Evolutionary conservation across 1,284 basidiomycete species (phyloP), one percentile per base, ranked within the genome.

Genomic region (Nidula niveotomentosa): DNA sequence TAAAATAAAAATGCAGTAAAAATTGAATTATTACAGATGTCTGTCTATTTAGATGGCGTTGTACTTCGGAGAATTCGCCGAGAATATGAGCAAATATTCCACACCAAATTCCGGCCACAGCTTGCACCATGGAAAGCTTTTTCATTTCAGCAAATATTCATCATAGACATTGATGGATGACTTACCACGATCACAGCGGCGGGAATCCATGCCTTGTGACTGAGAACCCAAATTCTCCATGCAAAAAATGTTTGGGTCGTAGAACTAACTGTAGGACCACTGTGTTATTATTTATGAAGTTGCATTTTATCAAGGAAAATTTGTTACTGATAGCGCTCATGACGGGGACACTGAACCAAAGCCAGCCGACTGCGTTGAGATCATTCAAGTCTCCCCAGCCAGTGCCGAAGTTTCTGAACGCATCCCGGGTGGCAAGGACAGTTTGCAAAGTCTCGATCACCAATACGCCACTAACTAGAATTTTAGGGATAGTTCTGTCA

Each of bases 241-340:
- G 62, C 60, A 48, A 59, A 69, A 58, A 69, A 71, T 2, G 65
- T 51, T 48, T 71, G 69, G 4, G 61, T 62, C 15, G 57, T 52
- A 43, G 56, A 58, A 48, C 62, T 64, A 45, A 68, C 66, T 68
- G 48, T 17, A 43, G 1, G 13, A 57, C 65, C 30, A 6, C 30
- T 30, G 30, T 1, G 6, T 30, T 6, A 30, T 30, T 6, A 30
- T 6, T 30, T 30, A 30, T 30, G 30, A 30, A 30, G 5, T 30
- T 6, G 30, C 30, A 30, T 30, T 6, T 30, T 30, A 6, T 30
- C 30, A 30, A 30, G 1, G 30, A 30, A 30, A 30, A 6, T 6
- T 30, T 30, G 30, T 51, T 48, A 69, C 68, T 62, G 50, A 47
- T 1, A 23, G 45, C 53, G n/a, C 60, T 59, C 41, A 69, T 44